Evolutionary conservation across 768 basidiomycete genomes (phyloP), one percentile per base, ranked within the genome.

Genomic region (Pseudohyphozyma bogoriensis): DNA sequence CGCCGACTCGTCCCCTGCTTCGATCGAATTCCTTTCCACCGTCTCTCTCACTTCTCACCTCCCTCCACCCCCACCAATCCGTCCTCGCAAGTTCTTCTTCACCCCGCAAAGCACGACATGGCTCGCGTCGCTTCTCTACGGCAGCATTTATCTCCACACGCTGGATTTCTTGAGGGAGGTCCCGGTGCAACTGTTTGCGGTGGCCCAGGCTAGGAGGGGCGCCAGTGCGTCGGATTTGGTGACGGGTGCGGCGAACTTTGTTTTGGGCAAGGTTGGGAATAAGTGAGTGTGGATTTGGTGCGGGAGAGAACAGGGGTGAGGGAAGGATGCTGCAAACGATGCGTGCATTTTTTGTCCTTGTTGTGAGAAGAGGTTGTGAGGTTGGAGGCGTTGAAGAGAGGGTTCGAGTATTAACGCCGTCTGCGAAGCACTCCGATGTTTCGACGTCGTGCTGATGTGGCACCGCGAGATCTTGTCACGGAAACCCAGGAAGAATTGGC

Each of bases 121-220:
- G 93, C 78, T 93, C 39, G 87, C 90, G 6, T 90, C 88, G 1
- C 76, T 96, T 55, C 84, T 92, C 26, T 99, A 93, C 91, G 92
- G 95, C 42, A 89, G 92, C 71, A 81, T 93, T 24, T 99, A 92
- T 35, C 49, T 66, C 28, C 8, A 35, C 20, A 40, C 35, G 15
- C 49, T 66, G 20, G 46, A 59, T 7, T 44, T 18, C 24, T 11
- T 62, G 29, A 39, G 61, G 45, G 65, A 62, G 7, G 33, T 45
- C 9, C n/a, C 53, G 15, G 65, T 66, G 1, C 58, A 60, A 36
- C 42, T 66, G 28, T 66, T 66, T 35, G 65, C 39, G 1, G 51
- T 66, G 6, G 60, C 60, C 10, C 29, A 54, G 35, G 60, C 52
- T 26, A 16, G 37, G 52, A 31, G 37, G 52, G 16, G 37, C 4